phyloP scores from a whole-genome alignment of 2,329 filamentous ascomycete species.

The Aureobasidium subglaciale region DNA sequence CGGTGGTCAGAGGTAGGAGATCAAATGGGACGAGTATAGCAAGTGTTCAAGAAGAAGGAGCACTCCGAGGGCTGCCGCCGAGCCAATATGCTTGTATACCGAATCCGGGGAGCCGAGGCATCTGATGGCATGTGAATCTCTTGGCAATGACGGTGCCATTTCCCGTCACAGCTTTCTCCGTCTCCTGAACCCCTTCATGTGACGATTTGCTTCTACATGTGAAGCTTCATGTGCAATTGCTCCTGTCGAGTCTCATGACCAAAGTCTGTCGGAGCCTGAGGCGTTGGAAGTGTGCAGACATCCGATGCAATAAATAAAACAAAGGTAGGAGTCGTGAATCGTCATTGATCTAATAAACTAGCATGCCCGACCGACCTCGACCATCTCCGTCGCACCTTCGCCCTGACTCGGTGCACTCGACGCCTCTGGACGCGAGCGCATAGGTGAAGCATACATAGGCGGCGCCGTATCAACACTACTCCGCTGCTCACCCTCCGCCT shows the following conservation, averaged over 20 bases:
- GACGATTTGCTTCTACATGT: not conserved
- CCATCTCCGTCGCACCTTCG: not conserved
- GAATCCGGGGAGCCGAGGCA: conserved; percentile 10
- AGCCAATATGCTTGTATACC: not conserved
- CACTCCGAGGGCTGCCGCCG: not conserved
- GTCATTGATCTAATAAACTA: not conserved
- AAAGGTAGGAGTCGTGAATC: not conserved
- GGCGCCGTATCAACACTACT: conserved; percentile 1
- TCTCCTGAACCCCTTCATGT: not conserved
- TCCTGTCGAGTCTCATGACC: no score
- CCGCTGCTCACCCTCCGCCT: not conserved
- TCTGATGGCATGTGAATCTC: not conserved
- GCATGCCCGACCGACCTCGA: not conserved
- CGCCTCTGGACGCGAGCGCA: not conserved
- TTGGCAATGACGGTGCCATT: conserved; percentile 3
- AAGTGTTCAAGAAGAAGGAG: not conserved
- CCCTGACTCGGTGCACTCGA: not conserved
- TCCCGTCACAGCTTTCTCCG: not conserved
- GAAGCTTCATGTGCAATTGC: no score
- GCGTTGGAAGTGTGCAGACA: no score
- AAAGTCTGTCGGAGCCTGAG: no score
- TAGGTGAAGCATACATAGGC: conserved; percentile 2
- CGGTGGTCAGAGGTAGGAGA: not conserved
- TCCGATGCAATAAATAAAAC: not conserved
- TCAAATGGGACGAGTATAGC: not conserved